A percentile compares a stretch with the other conserved stretches of the same genome.
Conservation (phyloP, 2,329 filamentous ascomycete species). For the Xylariaceae sp. region DNA sequence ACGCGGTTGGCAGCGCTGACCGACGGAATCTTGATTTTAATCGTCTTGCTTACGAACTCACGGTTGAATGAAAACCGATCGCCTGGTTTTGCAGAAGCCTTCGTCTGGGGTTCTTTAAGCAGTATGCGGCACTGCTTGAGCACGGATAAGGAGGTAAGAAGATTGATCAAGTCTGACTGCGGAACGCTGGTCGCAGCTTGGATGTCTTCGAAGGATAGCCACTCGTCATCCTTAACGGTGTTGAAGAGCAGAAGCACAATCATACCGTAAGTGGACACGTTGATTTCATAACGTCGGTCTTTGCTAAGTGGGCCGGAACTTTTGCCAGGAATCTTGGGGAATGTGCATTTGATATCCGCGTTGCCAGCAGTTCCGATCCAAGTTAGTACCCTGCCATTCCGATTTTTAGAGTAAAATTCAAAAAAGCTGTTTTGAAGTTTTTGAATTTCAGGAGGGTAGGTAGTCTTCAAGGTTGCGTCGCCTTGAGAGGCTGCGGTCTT, state of each 20-base stretch:
- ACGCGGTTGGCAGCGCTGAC: slow-evolving; percentile 78
- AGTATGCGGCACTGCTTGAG: slow-evolving; percentile 73
- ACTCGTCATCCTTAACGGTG: slow-evolving; percentile 51
- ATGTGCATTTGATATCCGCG: slow-evolving; percentile 76
- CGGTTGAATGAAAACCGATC: slow-evolving; percentile 82
- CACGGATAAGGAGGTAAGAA: slow-evolving; percentile 75
- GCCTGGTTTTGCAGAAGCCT: slow-evolving; percentile 61
- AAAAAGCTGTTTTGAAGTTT: slow-evolving; percentile 78
- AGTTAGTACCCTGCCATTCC: slow-evolving; percentile 80
- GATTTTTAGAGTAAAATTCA: slow-evolving; percentile 79
- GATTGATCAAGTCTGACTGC: slow-evolving; percentile 64
- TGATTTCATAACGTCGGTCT: slow-evolving; percentile 78
- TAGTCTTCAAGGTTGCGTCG: slow-evolving; percentile 48
- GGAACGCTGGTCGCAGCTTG: slow-evolving; percentile 77
- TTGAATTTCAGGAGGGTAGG: slow-evolving; percentile 69
- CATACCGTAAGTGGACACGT: slow-evolving; percentile 90
- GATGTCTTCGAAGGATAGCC: slow-evolving; percentile 67
- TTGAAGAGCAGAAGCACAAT: slow-evolving; percentile 87
- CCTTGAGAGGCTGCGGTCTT: slow-evolving; percentile 47
- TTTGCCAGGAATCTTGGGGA: slow-evolving; percentile 68
- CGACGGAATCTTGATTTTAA: slow-evolving; percentile 85
- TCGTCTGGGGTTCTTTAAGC: slow-evolving; percentile 72
- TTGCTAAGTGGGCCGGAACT: slow-evolving; percentile 54
- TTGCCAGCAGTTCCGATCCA: slow-evolving; percentile 71
- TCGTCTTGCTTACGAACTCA: slow-evolving; percentile 71